Evolutionary conservation across 108 stramenopile genomes (phyloP), one percentile per base, ranked within the genome.

Genomic region (Discostella stelligeroides): DNA sequence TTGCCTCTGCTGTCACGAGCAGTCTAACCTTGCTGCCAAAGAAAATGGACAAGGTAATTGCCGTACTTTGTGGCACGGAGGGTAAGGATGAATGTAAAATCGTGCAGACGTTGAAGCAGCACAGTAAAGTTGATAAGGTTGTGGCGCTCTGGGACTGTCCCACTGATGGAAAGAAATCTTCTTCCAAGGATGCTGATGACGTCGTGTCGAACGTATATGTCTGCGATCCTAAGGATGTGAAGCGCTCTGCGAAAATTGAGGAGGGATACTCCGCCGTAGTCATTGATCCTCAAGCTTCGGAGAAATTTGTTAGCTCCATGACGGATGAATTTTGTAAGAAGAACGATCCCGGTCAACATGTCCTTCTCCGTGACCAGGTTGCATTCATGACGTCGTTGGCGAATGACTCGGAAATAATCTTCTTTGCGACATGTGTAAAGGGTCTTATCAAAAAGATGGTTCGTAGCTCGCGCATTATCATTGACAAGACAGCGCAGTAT

Each of bases 41-140:
- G 63, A 80, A 73, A 61, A 80, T 68, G 63, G 79, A 80, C 40
- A 80, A 73, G 72, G 72, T 80, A n/a, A 49, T 73, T 30, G 79
- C 68, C 25, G 72, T 80, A 8, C 24, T 80, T 1, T 80, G 79
- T 55, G 79, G 79, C 23, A 58, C 57, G 38, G 51, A 71, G 60
- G 70, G 70, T 25, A 42, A 60, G 60, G 59, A 61, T 38, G 30
- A 41, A 23, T 80, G 80, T 45, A 43, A 71, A 30, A 80, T 70
- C 28, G 70, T 58, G 7, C 60, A 71, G 15, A 40, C 70, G 1
- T 29, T 80, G 49, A 48, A 47, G 48, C 45, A 80, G 75, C 65
- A 71, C 58, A 41, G 54, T 62, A 76, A 80, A 75, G 70, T 80
- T 28, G 75, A 76, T 41, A 76, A 75, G 63, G 62, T 80, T 34